Evolutionary conservation across 164 flowering plant genomes (phyloP), one percentile per base, ranked within the genome.

Genomic region (Annona squamosa): DNA sequence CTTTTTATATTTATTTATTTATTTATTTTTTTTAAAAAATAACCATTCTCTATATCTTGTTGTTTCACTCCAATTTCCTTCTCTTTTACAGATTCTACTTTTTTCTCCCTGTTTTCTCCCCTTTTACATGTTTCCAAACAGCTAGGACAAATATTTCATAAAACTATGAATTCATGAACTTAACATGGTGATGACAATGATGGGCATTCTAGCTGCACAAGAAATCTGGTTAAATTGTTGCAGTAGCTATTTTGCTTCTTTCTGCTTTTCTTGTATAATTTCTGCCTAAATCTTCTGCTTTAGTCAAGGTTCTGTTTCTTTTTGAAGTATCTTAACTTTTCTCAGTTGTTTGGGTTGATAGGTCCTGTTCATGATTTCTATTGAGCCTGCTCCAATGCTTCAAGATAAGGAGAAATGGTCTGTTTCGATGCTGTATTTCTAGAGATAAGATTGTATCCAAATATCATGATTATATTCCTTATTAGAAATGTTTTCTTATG

Each of bases 371-470:
- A 96, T 96, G 99, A 93, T 96, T 80, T 90, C 94, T 17, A 86
- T 80, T 71, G 99, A 96, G 82, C 98, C 99, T 73, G 98, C 99
- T 80, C 99, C 99, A 76, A 96, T 96, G 99, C 99, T 96, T 52
- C 97, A 96, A 84, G 99, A 96, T 75, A 96, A 93, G 87, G 99
- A 96, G 78, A 92, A 91, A 87, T 96, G 99, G 99, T 96, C 70
- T 67, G 91, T 72, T 63, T 65, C 2, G 48, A n/a, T 70, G 69
- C 82, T 75, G 47, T 48, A 16, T 63, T 71, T 70, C 45, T 44
- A 69, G 4, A 59, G 37, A 43, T 2, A 6, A 13, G 26, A n/a
- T 9, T 5, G 46, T 52, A 46, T 57, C 65, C 73, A 3, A 5
- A 59, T 57, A 41, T 10, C 26, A 57, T 43, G 59, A 46, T 18